Base-by-base conservation (phyloP, 495 filamentous ascomycete species). In the Arthonia radiata region DNA sequence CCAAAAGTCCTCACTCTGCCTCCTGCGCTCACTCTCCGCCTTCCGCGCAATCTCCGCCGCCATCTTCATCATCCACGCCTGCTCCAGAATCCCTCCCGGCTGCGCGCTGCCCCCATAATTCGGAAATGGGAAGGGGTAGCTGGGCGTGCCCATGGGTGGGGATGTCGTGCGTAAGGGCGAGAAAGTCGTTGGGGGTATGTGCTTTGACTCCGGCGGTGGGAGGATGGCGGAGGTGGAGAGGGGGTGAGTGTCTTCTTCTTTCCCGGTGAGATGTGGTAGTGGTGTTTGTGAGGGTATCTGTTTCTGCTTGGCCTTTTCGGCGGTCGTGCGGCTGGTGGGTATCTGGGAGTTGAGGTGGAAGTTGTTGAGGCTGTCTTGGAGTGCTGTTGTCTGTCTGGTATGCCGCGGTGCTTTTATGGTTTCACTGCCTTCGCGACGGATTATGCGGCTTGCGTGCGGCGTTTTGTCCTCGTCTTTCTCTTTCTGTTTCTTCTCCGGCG, bases 11-110 rank as follows among this genome's bases (percentile, higher is more conserved):
- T n/a, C n/a, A n/a, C n/a, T n/a, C n/a, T n/a, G n/a, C n/a, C n/a
- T n/a, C n/a, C n/a, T n/a, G n/a, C n/a, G n/a, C 40, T 79, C 62
- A 26, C 90, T 76, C 30, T 80, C 68, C 34, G 83, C 71, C 15
- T 74, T 71, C 36, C 72, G 61, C 22, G 79, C 79, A 24, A 93
- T 81, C 48, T 97, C 83, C 24, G 64, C 64, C 4, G 83, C 82
- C 48, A 97, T 74, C 51, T 81, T 80, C 53, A 72, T 71, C 36
- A 93, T 70, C 64, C 82, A 81, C 0, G 75, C 73, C 43, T 81
- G 72, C 35, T 90, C 75, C 17, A 90, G 50, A 11, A 79, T 66
- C 11, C 67, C 61, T 10, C 53, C 50, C 15, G 44, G 33, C 13
- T 48, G 30, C 18, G 37, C 15, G 29, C 37, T 12, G 26, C 31